Base-by-base conservation (phyloP, 208 protist genomes). In the Endotrypanum monterogeii region DNA sequence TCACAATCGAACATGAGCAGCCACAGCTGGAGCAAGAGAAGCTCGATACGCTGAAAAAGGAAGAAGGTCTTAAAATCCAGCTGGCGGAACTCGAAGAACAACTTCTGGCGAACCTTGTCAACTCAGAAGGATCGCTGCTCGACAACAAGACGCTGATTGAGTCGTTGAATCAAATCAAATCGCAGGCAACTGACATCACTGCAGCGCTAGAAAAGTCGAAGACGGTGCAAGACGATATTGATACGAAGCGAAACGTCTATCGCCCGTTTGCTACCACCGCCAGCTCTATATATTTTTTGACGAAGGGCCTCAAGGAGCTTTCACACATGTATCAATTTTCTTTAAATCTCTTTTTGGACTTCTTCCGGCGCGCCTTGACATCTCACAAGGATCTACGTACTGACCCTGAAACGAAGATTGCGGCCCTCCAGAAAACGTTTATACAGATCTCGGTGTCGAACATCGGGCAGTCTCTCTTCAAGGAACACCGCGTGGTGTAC, bases 281-380 rank as follows among this genome's bases (percentile, higher is more conserved):
- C 4, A 94, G 93, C 61, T 74, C 77, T 30, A 76, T 99, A 39
- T 99, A 96, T 73, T 99, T 99, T 79, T 71, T 98, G 28, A 95
- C 98, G 14, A 88, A 92, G 68, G 90, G 85, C 48, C 86, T 99
- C 52, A 78, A 83, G 61, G 78, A 86, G 50, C 76, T 99, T 2
- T 99, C 98, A 65, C 89, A 98, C 77, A 99, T 99, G 98, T 99
- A 99, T 78, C 94, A 98, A 78, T 99, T 99, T 83, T 97, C 94
- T 50, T 93, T 99, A 20, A 71, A 88, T 46, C 80, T 92, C 16
- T 99, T 99, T 82, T 87, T 99, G 74, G 69, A 78, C 41, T 80
- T 98, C 30, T 97, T 96, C 80, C 75, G 78, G 52, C 80, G 84
- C 12, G 90, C 89, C n/a, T 82, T 96, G 55, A 74, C 56, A 55